Base-by-base conservation (phyloP, 768 basidiomycete genomes). In the Agrocybe praecox region DNA sequence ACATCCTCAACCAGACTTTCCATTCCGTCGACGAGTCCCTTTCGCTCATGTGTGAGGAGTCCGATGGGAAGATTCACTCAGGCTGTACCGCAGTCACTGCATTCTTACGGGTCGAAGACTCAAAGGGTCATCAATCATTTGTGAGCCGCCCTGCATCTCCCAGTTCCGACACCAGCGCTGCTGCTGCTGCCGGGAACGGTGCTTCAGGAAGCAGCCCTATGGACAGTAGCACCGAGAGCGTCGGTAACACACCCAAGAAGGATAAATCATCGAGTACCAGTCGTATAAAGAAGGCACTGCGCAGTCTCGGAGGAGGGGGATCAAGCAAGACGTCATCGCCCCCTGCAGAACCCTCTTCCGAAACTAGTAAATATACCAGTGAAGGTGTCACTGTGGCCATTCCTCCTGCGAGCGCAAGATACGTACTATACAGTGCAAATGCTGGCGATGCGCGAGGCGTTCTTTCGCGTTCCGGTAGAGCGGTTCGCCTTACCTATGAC, bases 71-170 rank as follows among this genome's bases (percentile, higher is more conserved):
- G 71, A 95, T 96, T 48, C 94, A 96, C 65, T 95, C 93, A 7
- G 97, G 97, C 1, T 98, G 96, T 68, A 99, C 97, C 4, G 97
- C 93, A 5, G 97, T 97, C 33, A 95, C 92, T 23, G 94, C 94
- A 2, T 96, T 98, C 73, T 81, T 99, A 51, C 90, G 97, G 14
- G 74, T 98, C 56, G 97, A 99, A 73, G 94, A 94, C 62, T 77
- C 75, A 1, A 76, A 87, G 15, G 92, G 92, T 32, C 76, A 76
- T 24, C 92, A 94, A 67, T 75, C 88, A 8, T 94, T 92, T 68
- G 64, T 88, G 46, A 66, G 69, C 6, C 64, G 76, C 15, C 67
- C 68, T 14, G 62, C 68, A 17, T 72, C 66, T 26, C 76, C 66
- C 18, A 55, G 60, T n/a, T 49, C 66, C 19, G 74, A 74, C 14